Base-by-base conservation (phyloP, 768 basidiomycete genomes). In the Kwoniella bestiolae region DNA sequence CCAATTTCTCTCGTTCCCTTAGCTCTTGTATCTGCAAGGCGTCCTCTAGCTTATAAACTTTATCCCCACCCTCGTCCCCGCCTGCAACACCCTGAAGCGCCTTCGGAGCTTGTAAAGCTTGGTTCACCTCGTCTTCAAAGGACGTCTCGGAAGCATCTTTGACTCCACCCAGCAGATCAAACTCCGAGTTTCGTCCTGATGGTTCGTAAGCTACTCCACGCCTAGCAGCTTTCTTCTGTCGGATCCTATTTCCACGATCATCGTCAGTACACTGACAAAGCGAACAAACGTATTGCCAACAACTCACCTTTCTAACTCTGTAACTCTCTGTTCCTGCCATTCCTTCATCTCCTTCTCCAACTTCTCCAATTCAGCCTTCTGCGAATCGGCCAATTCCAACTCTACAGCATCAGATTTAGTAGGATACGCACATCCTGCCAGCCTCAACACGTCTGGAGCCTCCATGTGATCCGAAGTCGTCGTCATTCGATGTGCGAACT, bases 391-490 rank as follows among this genome's bases (percentile, higher is more conserved):
- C 18, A 80, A 31, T 47, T 71, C 45, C 7, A 68, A 25, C 18
- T 69, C 63, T 14, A 51, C 31, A 26, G 65, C 56, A 25, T 79
- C 76, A 2, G 62, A 51, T 32, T 60, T 67, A 4, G 76, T 76
- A 18, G 74, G 73, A 26, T 56, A 25, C 0, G 38, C 61, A 25
- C 74, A 71, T 3, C 81, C 81, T 1, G 80, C 79, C 25, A 70
- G 34, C 3, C 73, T 70, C 1, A 77, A 46, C 2, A 81, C 71
- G 58, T 81, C 81, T 38, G 76, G 73, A 2, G 81, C 81, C 67
- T 82, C 81, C 78, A 80, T 75, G 56, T 82, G 81, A 61, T 82
- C 81, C 72, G 74, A 76, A 8, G 71, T 79, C 31, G 75, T 79
- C 9, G 74, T 76, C 81, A 82, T 82, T 26, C 81, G 71, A 56